Base-by-base conservation (phyloP, 306 rosid species). In the Luffa aegyptiaca region DNA sequence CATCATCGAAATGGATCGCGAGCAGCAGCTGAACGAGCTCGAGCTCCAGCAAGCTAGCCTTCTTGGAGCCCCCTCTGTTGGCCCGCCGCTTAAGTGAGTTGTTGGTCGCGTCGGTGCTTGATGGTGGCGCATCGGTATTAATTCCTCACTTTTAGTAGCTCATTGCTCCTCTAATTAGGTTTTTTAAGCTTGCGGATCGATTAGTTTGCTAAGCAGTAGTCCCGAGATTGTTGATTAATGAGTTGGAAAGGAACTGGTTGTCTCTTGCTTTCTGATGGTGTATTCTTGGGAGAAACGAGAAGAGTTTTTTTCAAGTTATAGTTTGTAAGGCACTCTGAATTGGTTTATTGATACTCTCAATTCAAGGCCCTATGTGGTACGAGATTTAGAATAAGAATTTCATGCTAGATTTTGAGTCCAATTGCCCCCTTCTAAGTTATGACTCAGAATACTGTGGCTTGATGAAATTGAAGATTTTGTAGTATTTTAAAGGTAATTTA, bases 1-100 rank as follows among this genome's bases (percentile, higher is more conserved):
- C 80, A 90, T 94, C 79, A 90, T 94, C 81, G 96, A 88, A 76
- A 94, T 92, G 94, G 98, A 94, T 87, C 98, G 98, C 58, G 98
- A 94, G 66, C 97, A 92, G 89, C 98, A 92, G 89, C 49, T 90
- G 82, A 94, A 76, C 81, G 98, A 94, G 41, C 88, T 92, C 81
- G 97, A 94, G 84, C 94, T 92, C 77, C 97, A 94, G 82, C 96
- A 92, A 85, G 96, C 94, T 69, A 94, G 91, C 86, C 83, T 94
- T 79, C 97, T 94, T 41, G 98, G 98, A 16, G 78, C 94, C 16
- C 82, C 93, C 0, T 59, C 65, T 8, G 62, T 39, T 51, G 79
- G 79, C 41, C 82, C 87, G 16, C 59, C 84, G 11, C 88, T 42
- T 49, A 89, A 91, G 82, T 93, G 89, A 90, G 52, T 12, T 16